Percentiles rank a stretch among this genome's conserved stretches.
Conservation (phyloP, 2,329 filamentous ascomycete species). For the Bipolaris oryzae region DNA sequence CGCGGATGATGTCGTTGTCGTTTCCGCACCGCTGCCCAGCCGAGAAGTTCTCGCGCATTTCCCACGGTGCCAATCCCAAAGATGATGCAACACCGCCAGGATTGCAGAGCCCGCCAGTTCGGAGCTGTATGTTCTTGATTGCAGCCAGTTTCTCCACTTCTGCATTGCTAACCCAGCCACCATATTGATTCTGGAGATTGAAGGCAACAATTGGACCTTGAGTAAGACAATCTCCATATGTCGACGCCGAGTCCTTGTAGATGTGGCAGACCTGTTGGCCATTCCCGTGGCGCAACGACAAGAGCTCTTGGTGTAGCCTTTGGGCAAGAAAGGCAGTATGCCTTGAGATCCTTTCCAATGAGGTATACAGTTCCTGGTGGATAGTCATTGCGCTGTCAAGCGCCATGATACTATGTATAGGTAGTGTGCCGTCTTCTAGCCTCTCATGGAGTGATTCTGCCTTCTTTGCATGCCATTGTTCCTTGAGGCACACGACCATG, state of each 20-base stretch:
- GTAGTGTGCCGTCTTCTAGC: constrained; percentile 89
- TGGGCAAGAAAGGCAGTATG: constrained; percentile 73
- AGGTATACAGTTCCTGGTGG: constrained; percentile 72
- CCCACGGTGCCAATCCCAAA: constrained; percentile 76
- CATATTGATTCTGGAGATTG: constrained; percentile 73
- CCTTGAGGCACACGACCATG: constrained; percentile 77
- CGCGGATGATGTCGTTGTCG: constrained; percentile 79
- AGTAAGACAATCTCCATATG: constrained; percentile 52
- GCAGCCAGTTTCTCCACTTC: constrained; percentile 88
- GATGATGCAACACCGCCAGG: constrained; percentile 81
- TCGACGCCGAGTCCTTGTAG: constrained; percentile 58
- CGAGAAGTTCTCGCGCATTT: constrained; percentile 84
- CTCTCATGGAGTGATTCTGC: constrained; percentile 73
- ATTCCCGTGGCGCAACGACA: constrained; percentile 71
- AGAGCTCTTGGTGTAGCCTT: constrained; percentile 64
- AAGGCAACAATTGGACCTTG: constrained; percentile 83
- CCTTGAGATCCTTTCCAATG: constrained; percentile 69
- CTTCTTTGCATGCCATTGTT: constrained; percentile 84
- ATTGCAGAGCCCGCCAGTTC: constrained; percentile 90
- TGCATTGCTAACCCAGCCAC: constrained; percentile 77
- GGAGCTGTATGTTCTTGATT: constrained; percentile 79
- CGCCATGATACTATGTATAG: constrained; percentile 88
- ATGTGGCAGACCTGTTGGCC: constrained; percentile 68
- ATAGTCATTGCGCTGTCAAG: constrained; percentile 74
- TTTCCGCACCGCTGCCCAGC: constrained; percentile 83